A percentile compares a stretch with the other conserved stretches of the same genome.
Conservation (phyloP, 805 yeast genomes). For the Myxozyma geophila region DNA sequence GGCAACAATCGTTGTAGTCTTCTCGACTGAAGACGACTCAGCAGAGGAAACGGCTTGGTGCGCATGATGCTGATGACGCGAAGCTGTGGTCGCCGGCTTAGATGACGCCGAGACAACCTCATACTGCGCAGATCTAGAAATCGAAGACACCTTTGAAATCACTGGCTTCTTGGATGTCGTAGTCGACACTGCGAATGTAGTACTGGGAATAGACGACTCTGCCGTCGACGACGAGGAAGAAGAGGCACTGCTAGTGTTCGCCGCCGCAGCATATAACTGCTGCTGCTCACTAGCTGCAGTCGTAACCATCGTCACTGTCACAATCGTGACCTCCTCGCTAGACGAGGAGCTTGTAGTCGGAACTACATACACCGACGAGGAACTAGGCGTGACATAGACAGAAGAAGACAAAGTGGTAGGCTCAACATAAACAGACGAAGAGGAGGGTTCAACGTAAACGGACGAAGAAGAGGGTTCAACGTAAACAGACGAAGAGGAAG, state of each 20-base stretch:
- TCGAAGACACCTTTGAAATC: constrained; percentile 6
- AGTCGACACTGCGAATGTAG: constrained; percentile 13
- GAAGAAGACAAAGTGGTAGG: constrained; percentile 11
- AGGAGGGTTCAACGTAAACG: background rate
- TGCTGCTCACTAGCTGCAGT: background rate
- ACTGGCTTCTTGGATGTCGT: background rate
- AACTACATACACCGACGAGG: background rate
- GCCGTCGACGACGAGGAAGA: background rate
- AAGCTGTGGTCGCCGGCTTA: constrained; percentile 3
- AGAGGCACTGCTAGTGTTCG: background rate
- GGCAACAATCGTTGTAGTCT: constrained; percentile 1
- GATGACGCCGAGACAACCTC: constrained; percentile 3
- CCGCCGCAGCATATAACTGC: background rate
- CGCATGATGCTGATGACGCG: constrained; percentile 15
- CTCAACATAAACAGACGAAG: background rate
- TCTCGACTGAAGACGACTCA: constrained; percentile 1
- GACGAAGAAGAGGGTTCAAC: constrained; percentile 20
- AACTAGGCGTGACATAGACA: background rate
- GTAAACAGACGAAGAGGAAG: constrained; percentile 7
- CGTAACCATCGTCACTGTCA: constrained; percentile 1
- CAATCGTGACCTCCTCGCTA: background rate
- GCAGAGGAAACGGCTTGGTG: background rate
- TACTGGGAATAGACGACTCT: background rate
- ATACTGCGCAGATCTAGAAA: constrained; percentile 12
- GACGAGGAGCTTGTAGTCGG: background rate